A percentile compares a stretch with the other conserved stretches of the same genome.
Conservation (phyloP, 441 rosid genomes). For the Eutrema salsugineum region DNA sequence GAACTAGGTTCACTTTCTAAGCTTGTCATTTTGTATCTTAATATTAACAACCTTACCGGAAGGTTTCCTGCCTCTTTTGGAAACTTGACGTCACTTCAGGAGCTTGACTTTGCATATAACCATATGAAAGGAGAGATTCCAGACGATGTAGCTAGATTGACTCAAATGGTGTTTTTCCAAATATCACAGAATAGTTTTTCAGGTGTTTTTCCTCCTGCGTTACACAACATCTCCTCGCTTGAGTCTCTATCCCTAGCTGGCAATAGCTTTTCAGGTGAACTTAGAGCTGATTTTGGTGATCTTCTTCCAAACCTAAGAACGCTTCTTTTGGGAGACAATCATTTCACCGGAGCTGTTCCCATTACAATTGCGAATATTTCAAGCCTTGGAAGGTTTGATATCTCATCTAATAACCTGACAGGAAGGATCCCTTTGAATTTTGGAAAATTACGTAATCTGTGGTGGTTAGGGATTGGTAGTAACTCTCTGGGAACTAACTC, state of each 20-base stretch:
- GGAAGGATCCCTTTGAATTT: conserved; percentile 18
- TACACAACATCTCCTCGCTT: conserved; percentile 25
- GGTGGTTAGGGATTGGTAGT: neutral
- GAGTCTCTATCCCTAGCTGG: neutral
- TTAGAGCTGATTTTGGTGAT: conserved; percentile 10
- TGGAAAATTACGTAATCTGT: conserved; percentile 10
- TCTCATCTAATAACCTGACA: conserved; percentile 11
- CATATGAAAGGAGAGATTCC: conserved; percentile 21
- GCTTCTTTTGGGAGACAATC: neutral
- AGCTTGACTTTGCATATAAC: conserved; percentile 20
- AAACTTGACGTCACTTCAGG: conserved; percentile 20
- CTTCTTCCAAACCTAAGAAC: conserved; percentile 8
- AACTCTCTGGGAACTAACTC: conserved; percentile 19
- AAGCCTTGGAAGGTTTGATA: conserved; percentile 17
- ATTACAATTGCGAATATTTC: conserved; percentile 17
- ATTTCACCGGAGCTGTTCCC: conserved; percentile 18
- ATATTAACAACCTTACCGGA: conserved; percentile 11
- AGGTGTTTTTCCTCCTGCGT: conserved; percentile 18
- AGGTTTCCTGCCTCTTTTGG: conserved; percentile 13
- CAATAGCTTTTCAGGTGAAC: conserved; percentile 21
- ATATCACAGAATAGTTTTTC: conserved; percentile 4
- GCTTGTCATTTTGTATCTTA: neutral
- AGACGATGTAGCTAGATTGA: conserved; percentile 11
- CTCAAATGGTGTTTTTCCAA: conserved; percentile 2
- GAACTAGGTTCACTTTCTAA: conserved; percentile 22